phyloP scores from a whole-genome alignment of 73 alveolate species.

The Paramecium caudatum region DNA sequence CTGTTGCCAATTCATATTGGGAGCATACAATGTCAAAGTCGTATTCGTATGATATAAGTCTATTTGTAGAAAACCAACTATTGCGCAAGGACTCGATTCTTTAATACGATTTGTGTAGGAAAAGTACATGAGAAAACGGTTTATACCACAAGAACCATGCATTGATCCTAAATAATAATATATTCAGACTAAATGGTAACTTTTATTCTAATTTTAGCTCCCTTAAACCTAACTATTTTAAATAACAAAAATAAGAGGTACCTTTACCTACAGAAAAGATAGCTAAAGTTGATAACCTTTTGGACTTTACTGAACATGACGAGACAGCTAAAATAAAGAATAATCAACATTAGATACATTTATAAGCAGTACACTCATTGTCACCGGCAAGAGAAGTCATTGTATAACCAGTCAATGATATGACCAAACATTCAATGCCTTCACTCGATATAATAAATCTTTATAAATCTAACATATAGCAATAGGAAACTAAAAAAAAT shows the following conservation, averaged over 20 bases:
- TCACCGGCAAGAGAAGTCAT: slow-evolving; percentile 21
- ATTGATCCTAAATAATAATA: slow-evolving; percentile 39
- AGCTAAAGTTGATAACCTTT: background rate
- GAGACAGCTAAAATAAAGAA: background rate
- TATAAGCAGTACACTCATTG: background rate
- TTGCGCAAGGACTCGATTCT: slow-evolving; percentile 31
- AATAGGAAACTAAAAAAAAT: background rate
- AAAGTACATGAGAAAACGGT: slow-evolving; percentile 14
- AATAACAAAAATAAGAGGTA: background rate
- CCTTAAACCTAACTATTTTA: slow-evolving; percentile 33
- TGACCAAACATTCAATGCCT: slow-evolving; percentile 4
- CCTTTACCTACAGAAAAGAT: background rate
- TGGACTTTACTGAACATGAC: background rate
- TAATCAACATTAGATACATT: background rate
- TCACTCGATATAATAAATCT: slow-evolving; percentile 10
- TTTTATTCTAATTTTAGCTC: background rate
- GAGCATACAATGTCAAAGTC: slow-evolving; percentile 77
- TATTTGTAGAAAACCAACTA: slow-evolving; percentile 22
- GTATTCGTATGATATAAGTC: background rate
- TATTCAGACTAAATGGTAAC: background rate
- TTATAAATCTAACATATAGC: background rate
- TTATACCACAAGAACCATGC: slow-evolving; percentile 17
- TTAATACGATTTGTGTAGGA: slow-evolving; percentile 49
- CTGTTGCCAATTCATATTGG: slow-evolving; percentile 89
- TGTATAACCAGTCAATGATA: background rate